Percentiles rank a stretch among this genome's conserved stretches.
phyloP scores from a whole-genome alignment of 225 moss, liverwort and hornwort species.

The Physcomitrellopsis africana region DNA sequence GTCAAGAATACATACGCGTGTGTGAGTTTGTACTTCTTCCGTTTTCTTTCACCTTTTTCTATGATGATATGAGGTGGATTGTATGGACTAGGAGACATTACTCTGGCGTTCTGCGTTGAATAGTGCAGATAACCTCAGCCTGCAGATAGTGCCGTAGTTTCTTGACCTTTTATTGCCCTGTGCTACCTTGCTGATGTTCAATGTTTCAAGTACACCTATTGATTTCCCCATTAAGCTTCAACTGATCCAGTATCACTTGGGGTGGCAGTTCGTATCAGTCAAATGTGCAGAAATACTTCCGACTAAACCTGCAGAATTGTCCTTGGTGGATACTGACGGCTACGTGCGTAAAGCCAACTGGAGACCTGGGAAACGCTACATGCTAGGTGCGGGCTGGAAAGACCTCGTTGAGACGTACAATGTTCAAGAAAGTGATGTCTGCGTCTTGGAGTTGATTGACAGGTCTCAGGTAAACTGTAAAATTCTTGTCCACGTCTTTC shows the following conservation, averaged over 20 bases:
- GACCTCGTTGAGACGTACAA: slow-evolving; percentile 42
- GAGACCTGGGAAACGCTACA: slow-evolving; percentile 38
- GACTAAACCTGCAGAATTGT: slow-evolving; percentile 22
- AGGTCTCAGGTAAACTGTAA: slow-evolving; percentile 18
- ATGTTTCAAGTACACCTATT: background rate
- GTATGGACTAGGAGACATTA: background rate
- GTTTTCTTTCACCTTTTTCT: too few species aligned
- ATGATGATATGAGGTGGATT: too few species aligned
- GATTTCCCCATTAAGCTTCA: background rate
- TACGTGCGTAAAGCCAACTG: slow-evolving; percentile 30
- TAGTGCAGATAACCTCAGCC: too few species aligned
- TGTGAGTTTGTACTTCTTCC: slow-evolving; percentile 33
- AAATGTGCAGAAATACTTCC: slow-evolving; percentile 56
- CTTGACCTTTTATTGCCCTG: too few species aligned
- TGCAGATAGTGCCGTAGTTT: too few species aligned
- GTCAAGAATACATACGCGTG: slow-evolving; percentile 18
- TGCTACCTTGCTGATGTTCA: background rate
- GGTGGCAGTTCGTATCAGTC: slow-evolving; percentile 51
- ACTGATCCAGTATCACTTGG: slow-evolving; percentile 3
- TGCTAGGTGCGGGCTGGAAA: slow-evolving; percentile 53
- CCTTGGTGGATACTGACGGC: slow-evolving; percentile 39
- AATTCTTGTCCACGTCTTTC: slow-evolving; percentile 43
- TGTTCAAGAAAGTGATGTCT: slow-evolving; percentile 44
- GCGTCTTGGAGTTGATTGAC: slow-evolving; percentile 47
- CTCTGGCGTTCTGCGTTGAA: background rate